Evolutionary conservation across 108 stramenopile species (phyloP).

Genomic region (Aurantiochytrium sp.): DNA sequence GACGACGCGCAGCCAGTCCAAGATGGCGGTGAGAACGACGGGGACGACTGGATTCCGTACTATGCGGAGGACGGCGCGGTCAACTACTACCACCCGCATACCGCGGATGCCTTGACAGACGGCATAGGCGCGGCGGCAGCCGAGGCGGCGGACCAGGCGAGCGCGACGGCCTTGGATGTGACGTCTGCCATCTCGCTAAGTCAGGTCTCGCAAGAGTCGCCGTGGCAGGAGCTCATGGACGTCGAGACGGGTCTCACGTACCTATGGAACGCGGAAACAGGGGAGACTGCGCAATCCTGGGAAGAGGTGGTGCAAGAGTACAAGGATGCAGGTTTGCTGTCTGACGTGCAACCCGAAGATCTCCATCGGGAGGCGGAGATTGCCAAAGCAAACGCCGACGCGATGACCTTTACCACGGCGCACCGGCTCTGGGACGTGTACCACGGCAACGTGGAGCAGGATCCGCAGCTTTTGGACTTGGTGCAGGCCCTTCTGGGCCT

Average conservation of each 20-base stretch:
- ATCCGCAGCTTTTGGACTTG: background rate
- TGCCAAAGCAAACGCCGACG: background rate
- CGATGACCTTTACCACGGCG: background rate
- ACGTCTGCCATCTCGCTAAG: background rate
- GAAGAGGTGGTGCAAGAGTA: conserved; percentile 9
- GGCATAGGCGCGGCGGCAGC: background rate
- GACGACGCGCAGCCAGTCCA: background rate
- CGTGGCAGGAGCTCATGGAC: conserved; percentile 15
- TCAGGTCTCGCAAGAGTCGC: background rate
- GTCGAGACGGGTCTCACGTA: background rate
- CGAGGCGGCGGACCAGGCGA: too few relatives aligned
- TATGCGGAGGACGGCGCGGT: background rate
- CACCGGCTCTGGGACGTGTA: background rate
- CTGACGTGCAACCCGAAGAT: background rate
- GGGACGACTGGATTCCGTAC: background rate
- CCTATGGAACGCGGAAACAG: background rate
- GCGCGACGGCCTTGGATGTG: too few relatives aligned
- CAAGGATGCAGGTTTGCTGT: background rate
- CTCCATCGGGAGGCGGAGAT: background rate
- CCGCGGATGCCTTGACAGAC: background rate
- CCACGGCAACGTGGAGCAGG: background rate
- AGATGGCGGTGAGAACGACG: background rate
- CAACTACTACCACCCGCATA: background rate
- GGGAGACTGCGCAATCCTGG: background rate
- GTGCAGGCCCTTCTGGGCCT: background rate